Evolutionary conservation across 2,329 filamentous ascomycete genomes (phyloP), one percentile per base, ranked within the genome.

Genomic region (Elsinoe arachidis): DNA sequence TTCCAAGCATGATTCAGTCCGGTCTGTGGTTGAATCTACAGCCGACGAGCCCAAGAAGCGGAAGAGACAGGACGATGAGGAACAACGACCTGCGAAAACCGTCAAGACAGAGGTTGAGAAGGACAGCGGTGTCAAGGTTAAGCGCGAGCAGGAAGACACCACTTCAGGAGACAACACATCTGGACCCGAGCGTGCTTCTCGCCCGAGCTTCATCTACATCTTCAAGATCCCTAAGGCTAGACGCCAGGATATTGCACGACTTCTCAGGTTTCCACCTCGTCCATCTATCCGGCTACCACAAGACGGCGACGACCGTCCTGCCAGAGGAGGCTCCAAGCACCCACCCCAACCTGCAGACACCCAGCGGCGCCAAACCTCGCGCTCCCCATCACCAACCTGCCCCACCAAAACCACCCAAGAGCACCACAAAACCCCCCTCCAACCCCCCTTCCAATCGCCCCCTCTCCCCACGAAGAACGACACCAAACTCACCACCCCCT

Each of bases 371-470:
- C 56, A 59, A 47, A n/a, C 38, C 34, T 15, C 49, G 17, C 39
- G 52, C 37, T 41, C 58, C 34, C 46, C 56, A 19, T 54, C 46
- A n/a, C 38, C 56, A 21, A 2, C 6, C 10, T 38, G 34, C 6
- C 39, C 39, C 14, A 21, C 23, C 15, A 46, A 54, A 14, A 17
- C 14, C 26, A 26, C 33, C 37, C 14, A 26, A 7, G 52, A 58
- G 35, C 55, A 38, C 23, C 37, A 59, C 14, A 43, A 30, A 19
- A 57, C 61, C 3, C 56, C 60, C 14, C 33, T 58, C 19, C 58
- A 60, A 46, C 41, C 57, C 12, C 34, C 57, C 63, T 34, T 67
- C 63, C 49, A 67, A 63, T 49, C 66, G 63, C 56, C 61, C 60
- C 15, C 62, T 53, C 43, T 60, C 58, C 33, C 62, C 26, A 7